Percentiles rank a stretch among this genome's conserved stretches.
These are phyloP conservation scores for Penicillium sp. DNA, from an alignment of 2,329 filamentous ascomycete genomes.

Conservation along the genomic window DNA sequence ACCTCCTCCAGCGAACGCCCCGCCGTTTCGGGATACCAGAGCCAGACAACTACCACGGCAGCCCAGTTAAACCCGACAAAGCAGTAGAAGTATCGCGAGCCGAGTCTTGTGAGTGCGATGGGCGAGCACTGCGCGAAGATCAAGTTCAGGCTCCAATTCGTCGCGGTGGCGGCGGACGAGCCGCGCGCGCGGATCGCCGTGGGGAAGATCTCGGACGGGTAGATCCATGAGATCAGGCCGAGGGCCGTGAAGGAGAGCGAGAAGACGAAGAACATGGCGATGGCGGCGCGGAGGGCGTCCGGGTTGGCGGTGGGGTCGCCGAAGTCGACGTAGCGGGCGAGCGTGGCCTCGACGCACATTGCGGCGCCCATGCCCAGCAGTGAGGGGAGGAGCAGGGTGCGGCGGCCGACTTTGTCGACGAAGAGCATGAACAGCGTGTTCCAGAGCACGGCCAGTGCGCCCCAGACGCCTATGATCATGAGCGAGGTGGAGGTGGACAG, in stretches of 20 bases:
- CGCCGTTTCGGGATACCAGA: constrained; percentile 36
- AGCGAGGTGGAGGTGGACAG: constrained; percentile 47
- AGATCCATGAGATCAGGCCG: constrained; percentile 49
- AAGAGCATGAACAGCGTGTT: constrained; percentile 48
- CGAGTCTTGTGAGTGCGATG: constrained; percentile 42
- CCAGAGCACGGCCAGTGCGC: constrained; percentile 50
- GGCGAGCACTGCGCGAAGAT: constrained; percentile 53
- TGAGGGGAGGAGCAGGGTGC: constrained; percentile 49
- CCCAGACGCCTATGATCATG: constrained; percentile 53
- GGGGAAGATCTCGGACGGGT: constrained; percentile 49
- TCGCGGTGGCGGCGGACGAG: constrained; percentile 46
- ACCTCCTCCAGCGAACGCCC: constrained; percentile 33
- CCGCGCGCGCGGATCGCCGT: constrained; percentile 44
- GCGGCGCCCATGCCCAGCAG: constrained; percentile 44
- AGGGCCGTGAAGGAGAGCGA: constrained; percentile 46
- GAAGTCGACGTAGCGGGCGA: constrained; percentile 39
- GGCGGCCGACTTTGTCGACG: constrained; percentile 49
- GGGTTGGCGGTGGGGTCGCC: constrained; percentile 27
- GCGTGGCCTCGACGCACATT: constrained; percentile 42
- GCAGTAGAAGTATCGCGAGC: constrained; percentile 52
- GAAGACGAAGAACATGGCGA: constrained; percentile 51
- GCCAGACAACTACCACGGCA: constrained; percentile 36
- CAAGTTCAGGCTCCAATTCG: constrained; percentile 48
- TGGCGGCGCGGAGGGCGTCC: constrained; percentile 44
- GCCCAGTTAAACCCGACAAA: constrained; percentile 51